Evolutionary conservation across 2,329 filamentous ascomycete species (phyloP), one percentile per base, ranked within the genome.

Genomic region (Calcarisporium arbuscula): DNA sequence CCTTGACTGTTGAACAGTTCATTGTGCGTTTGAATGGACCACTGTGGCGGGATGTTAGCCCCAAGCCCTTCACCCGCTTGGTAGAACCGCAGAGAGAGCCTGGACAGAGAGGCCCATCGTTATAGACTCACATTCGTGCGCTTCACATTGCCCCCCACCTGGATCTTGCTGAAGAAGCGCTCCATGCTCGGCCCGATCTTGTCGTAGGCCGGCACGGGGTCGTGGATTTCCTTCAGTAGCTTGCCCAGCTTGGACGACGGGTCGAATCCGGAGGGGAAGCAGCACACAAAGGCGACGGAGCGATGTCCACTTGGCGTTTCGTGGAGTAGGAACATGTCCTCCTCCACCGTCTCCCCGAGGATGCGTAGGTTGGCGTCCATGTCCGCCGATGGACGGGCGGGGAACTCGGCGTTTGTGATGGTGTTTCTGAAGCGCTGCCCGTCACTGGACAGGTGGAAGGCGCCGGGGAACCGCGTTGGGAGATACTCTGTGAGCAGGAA

Each of bases 131-230:
- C 71, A 21, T 76, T 76, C 5, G 64, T 51, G n/a, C 72, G 52
- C 48, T 68, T 71, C 3, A 65, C 65, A 30, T 54, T 59, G 48
- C 61, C 71, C 0, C 70, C 72, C 1, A 65, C 65, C 35, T 67
- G 57, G 0, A 75, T 33, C 30, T 60, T 62, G 4, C 48, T 45
- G 40, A 77, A 75, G 48, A 69, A 74, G 6, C 62, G 58, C 50
- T 77, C 71, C 70, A 77, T 74, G 39, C 70, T 74, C 0, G 56
- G 46, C 0, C 65, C 70, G 19, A 77, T 74, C 53, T 68, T 74
- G 12, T 72, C 64, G 35, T 74, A 76, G 1, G 58, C 57, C 1
- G 73, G 73, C 23, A 77, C 72, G 1, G 69, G 69, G 12, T 39
- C 51, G 36, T 77, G 73, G 9, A 76, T 68, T 16, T 70, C 67